Percentiles rank a stretch among this genome's conserved stretches.
phyloP scores from a whole-genome alignment of 73 alveolate species.

The Durusdinium trenchii region DNA sequence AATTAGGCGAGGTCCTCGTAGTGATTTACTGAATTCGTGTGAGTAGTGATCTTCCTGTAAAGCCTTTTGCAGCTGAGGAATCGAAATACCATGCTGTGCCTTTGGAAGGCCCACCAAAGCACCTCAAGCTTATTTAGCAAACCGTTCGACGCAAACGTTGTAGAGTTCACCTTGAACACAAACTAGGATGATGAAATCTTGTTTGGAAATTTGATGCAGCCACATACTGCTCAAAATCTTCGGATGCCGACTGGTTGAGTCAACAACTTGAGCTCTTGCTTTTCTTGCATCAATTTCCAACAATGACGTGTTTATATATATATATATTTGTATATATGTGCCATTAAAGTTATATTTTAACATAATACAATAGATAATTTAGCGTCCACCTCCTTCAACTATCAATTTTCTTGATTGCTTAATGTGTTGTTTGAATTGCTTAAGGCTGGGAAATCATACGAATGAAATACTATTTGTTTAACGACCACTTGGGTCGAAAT shows the following conservation, averaged over 20 bases:
- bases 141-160: background rate
- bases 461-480: background rate
- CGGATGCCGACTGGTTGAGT: background rate
- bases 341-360: background rate
- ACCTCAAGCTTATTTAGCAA: background rate
- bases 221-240: background rate
- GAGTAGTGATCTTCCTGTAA: background rate
- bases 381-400: background rate
- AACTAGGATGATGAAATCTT: background rate
- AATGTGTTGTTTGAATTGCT: no score
- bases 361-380: background rate
- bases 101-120: background rate
- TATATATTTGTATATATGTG: background rate
- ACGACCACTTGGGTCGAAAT: background rate
- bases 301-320: background rate
- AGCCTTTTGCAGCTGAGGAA: background rate
- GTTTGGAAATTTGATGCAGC: background rate
- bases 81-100: constrained; percentile 18
- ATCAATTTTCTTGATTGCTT: no score
- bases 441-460: background rate
- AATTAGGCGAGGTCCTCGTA: background rate
- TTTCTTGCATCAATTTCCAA: background rate
- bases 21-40: background rate
- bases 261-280: background rate
- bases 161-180: background rate